phyloP scores from a whole-genome alignment of 2,329 filamentous ascomycete genomes.

The Fusarium sp. region DNA sequence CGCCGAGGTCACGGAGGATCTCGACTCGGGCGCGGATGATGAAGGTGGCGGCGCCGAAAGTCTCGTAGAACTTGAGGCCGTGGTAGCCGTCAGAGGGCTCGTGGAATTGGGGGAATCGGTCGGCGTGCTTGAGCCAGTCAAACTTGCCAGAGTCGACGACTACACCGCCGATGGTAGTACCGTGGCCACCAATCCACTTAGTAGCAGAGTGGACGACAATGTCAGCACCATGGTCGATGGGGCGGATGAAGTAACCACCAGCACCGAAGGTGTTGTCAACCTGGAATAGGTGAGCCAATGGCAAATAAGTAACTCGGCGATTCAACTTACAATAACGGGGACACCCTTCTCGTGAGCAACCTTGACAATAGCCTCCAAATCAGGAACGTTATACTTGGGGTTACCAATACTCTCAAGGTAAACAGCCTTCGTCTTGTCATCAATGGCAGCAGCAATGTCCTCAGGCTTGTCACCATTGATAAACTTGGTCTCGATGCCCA shows the following conservation, averaged over 20 bases:
- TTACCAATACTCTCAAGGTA: constrained; percentile 95
- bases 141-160: constrained; percentile 91
- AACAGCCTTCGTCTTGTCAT: constrained; percentile 91
- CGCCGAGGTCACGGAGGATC: constrained; percentile 85
- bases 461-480: constrained; percentile 79
- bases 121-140: constrained; percentile 85
- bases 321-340: constrained; percentile 63
- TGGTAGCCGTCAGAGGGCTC: constrained; percentile 91
- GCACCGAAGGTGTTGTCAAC: constrained; percentile 97
- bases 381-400: constrained; percentile 90
- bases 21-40: constrained; percentile 88
- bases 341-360: constrained; percentile 74
- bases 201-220: constrained; percentile 95
- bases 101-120: constrained; percentile 90
- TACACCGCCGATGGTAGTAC: constrained; percentile 87
- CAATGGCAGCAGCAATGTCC: constrained; percentile 82
- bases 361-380: constrained; percentile 85
- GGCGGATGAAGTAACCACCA: constrained; percentile 85
- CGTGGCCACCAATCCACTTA: constrained; percentile 97
- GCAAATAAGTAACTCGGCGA: too few relatives aligned
- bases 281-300: constrained; percentile 33
- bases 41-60: constrained; percentile 83
- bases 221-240: constrained; percentile 89
- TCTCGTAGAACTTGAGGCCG: constrained; percentile 92
- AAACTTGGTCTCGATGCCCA: constrained; percentile 90